phyloP scores from a whole-genome alignment of 257 asterid species.

The Salvia hispanica region DNA sequence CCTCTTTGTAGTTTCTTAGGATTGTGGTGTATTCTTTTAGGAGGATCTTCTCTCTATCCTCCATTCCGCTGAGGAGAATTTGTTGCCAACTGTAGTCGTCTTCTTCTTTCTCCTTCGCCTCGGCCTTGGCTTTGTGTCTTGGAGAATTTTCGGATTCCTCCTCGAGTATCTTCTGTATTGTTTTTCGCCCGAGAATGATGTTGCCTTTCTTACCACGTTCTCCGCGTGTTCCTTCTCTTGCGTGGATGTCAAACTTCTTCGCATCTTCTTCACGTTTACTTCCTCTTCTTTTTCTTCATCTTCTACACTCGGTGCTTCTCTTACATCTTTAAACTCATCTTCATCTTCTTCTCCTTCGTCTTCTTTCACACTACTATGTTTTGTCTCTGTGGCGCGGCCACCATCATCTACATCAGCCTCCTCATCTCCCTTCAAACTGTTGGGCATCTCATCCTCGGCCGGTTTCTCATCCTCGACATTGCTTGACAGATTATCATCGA shows the following conservation, averaged over 20 bases:
- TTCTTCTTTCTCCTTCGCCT: conserved; percentile 36
- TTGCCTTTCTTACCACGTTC: conserved; percentile 4
- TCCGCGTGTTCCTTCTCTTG: no score
- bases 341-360: background rate
- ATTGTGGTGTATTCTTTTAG: conserved; percentile 51
- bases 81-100: conserved; percentile 56
- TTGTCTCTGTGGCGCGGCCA: background rate
- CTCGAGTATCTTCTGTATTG: background rate
- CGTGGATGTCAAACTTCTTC: conserved; percentile 12
- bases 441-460: no score
- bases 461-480: no score
- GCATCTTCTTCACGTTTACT: conserved; percentile 28
- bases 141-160: background rate
- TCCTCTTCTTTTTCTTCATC: background rate
- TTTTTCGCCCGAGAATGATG: conserved; percentile 24
- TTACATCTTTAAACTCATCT: conserved; percentile 7
- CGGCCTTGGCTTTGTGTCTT: conserved; percentile 10
- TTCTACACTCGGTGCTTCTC: background rate
- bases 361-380: conserved; percentile 26
- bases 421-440: background rate
- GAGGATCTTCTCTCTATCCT: conserved; percentile 55
- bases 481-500: no score
- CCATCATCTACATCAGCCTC: background rate
- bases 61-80: conserved; percentile 55
- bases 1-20: conserved; percentile 50